Base-by-base conservation (phyloP, 257 asterid species). In the Rubia yunnanensis region DNA sequence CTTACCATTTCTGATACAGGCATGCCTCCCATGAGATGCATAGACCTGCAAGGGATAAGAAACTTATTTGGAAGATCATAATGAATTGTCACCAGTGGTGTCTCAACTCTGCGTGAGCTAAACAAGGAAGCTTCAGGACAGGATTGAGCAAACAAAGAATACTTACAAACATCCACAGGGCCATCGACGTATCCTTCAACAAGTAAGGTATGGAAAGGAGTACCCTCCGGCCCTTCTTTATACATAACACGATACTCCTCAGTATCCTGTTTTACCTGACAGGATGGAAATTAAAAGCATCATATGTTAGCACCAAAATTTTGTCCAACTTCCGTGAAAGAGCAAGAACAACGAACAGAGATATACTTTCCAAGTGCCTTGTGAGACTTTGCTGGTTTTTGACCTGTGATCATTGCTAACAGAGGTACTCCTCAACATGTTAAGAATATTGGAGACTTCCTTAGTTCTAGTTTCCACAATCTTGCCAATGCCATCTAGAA, bases 171-270 rank as follows among this genome's bases (percentile, higher is more conserved):
- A 81, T 92, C 99, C 5, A 79, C 48, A 1, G 99, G 94, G 26
- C 96, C 99, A 70, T 89, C 96, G 22, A 92, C 92, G 60, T 77
- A 92, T 78, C 99, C 99, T 79, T 92, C 99, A 35, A 72, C 89
- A 31, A 92, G 96, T 62, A 92, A 75, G 38, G 95, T 77, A 52
- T 92, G 97, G 59, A 82, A 82, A 8, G 96, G 99, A 67, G 95
- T 86, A 71, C 92, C 96, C 63, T 84, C 92, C 23, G 88, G 92
- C 54, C 99, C 99, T 79, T 86, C 96, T 71, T 90, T 74, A 74
- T 92, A 92, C 99, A 92, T 92, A 34, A 92, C 96, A 34, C 99
- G 86, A 32, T 79, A 75, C 44, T 89, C 99, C 65, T 87, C 92
- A 2, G 92, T 81, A 73, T 92, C 99, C 73, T 86, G 86, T 74